Evolutionary conservation across 768 basidiomycete species (phyloP).

Genomic region (Tricholoma saponaceum): DNA sequence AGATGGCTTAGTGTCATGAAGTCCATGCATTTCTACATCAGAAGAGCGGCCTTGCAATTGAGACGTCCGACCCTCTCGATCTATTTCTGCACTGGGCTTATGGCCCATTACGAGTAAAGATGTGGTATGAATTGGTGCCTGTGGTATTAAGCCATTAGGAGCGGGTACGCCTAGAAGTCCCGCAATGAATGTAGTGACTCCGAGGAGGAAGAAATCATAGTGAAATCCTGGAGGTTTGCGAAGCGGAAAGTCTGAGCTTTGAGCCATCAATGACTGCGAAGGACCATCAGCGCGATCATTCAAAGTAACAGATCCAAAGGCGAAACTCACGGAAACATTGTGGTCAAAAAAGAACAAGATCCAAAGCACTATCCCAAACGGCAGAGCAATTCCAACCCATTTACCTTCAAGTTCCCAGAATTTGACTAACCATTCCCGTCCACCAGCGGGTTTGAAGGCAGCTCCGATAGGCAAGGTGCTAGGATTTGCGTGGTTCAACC

Average conservation of each 20-base stretch:
- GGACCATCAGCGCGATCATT: not conserved
- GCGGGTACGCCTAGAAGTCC: constrained; percentile 85
- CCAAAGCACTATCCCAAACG: constrained; percentile 87
- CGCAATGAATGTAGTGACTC: constrained; percentile 84
- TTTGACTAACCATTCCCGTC: constrained; percentile 75
- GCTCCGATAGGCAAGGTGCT: constrained; percentile 64
- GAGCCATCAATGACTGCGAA: constrained; percentile 84
- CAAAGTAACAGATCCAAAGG: not conserved
- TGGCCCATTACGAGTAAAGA: constrained; percentile 70
- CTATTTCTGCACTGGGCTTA: constrained; percentile 31
- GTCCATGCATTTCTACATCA: constrained; percentile 4
- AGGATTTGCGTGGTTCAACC: constrained; percentile 56
- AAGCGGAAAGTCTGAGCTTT: constrained; percentile 84
- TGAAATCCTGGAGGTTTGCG: constrained; percentile 88
- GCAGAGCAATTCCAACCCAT: constrained; percentile 87
- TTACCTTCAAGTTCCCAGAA: constrained; percentile 88
- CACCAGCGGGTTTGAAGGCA: constrained; percentile 68
- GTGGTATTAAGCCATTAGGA: constrained; percentile 81
- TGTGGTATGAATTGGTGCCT: constrained; percentile 90
- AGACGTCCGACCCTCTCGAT: constrained; percentile 25
- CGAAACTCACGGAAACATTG: constrained; percentile 74
- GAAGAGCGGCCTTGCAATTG: constrained; percentile 9
- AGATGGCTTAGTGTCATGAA: constrained; percentile 8
- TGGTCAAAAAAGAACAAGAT: constrained; percentile 95
- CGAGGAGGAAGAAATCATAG: constrained; percentile 88